Conservation (phyloP, 768 basidiomycete species). For the Leccinum subgranulosum region DNA sequence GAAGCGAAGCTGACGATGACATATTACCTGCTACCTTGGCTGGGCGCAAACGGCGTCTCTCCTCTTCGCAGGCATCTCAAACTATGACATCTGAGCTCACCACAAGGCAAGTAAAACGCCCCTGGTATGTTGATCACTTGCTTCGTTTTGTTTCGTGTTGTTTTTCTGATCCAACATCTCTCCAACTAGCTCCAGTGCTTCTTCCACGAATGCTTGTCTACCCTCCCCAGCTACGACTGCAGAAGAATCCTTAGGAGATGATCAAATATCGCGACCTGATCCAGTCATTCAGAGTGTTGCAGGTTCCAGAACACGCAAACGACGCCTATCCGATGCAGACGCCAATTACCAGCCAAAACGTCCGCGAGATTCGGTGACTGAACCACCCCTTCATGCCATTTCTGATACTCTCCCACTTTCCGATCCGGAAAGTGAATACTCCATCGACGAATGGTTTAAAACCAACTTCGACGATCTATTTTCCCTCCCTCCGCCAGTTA, state of each 20-base stretch:
- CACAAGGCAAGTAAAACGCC: background rate
- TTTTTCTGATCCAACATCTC: background rate
- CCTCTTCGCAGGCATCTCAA: background rate
- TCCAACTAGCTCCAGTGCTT: background rate
- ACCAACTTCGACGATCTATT: slow-evolving; percentile 24
- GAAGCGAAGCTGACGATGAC: background rate
- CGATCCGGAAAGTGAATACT: slow-evolving; percentile 13
- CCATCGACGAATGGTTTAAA: slow-evolving; percentile 37
- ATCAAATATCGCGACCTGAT: background rate
- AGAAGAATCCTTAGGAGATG: background rate
- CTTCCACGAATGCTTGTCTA: background rate
- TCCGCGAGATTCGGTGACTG: background rate
- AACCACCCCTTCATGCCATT: slow-evolving; percentile 22
- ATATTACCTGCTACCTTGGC: background rate
- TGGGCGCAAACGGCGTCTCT: background rate
- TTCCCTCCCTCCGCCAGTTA: background rate
- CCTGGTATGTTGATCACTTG: background rate
- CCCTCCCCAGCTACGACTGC: background rate
- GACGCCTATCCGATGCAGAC: slow-evolving; percentile 13
- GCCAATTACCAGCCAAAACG: background rate
- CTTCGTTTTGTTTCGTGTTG: too few relatives aligned
- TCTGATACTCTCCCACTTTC: slow-evolving; percentile 26
- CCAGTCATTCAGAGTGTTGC: background rate
- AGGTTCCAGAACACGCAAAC: slow-evolving; percentile 22
- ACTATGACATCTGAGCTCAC: background rate